Evolutionary conservation across 2,329 filamentous ascomycete species (phyloP), one percentile per base, ranked within the genome.

Genomic region (Elsinoe necatrix): DNA sequence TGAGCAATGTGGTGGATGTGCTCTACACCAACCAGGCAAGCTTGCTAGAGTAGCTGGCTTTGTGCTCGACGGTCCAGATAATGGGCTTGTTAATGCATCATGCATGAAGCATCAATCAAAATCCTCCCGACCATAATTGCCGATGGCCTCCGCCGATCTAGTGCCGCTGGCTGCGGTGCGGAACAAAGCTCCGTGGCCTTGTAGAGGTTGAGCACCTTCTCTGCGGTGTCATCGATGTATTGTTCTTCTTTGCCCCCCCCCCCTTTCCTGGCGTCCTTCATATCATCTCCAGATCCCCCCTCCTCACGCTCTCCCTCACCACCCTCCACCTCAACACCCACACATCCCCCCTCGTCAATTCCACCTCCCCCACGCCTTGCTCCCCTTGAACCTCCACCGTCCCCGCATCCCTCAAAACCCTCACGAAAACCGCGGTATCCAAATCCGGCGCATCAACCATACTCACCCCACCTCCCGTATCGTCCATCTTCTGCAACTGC

Each of bases 1-100:
- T 98, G 72, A 92, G 90, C 77, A 95, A 86, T 69, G 93, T 98
- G 63, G 95, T 98, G 61, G 95, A 98, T 73, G 89, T 95, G 64
- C 77, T 98, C 67, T 98, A 97, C 79, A 91, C 89, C 61, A 97
- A 96, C 78, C 92, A 98, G 77, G 93, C 93, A 52, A 95, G 89
- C 59, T 78, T 95, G 79, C 78, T 98, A 65, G 93, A 98, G 80
- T 98, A 84, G 64, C 47, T n/a, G 7, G 18, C 7, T 48, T 7
- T 11, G 5, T 48, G 25, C 34, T 12, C 4, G 34, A 37, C 34
- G 14, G 34, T n/a, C 14, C 34, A 37, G 14, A n/a, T 37, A 45
- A 34, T 25, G 25, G 21, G 18, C 11, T 9, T 2, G 4, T 3
- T 8, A 45, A n/a, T 27, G 21, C 21, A 45, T 27, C 41, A 45